These are phyloP conservation scores for Colletotrichum lupini DNA, from an alignment of 2,329 filamentous ascomycete species.

Conservation along the genomic window DNA sequence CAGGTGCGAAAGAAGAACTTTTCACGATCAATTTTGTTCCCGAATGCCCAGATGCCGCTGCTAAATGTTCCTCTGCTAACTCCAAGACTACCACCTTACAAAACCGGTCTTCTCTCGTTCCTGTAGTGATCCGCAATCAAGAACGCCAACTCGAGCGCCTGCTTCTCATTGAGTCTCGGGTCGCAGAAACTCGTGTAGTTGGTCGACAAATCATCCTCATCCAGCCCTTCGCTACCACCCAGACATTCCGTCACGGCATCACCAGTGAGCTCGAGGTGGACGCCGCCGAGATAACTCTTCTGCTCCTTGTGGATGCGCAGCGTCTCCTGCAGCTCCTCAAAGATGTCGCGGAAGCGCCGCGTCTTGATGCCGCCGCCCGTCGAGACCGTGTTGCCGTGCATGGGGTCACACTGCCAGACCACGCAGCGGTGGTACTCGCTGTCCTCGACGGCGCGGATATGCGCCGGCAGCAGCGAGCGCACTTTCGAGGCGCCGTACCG, in stretches of 20 bases:
- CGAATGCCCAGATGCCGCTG: neutral
- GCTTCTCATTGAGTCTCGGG: slow-evolving; percentile 95
- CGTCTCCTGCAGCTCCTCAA: slow-evolving; percentile 86
- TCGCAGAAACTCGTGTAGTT: slow-evolving; percentile 98
- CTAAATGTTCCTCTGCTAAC: neutral
- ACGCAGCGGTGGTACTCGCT: slow-evolving; percentile 76
- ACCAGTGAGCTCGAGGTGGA: slow-evolving; percentile 94
- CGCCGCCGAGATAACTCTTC: slow-evolving; percentile 88
- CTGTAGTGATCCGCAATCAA: slow-evolving; percentile 85
- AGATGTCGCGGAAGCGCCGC: slow-evolving; percentile 88
- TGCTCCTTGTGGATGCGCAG: slow-evolving; percentile 86
- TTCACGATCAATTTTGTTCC: slow-evolving; percentile 7
- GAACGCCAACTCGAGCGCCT: slow-evolving; percentile 94
- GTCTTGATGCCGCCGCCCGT: slow-evolving; percentile 89
- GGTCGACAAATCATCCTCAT: slow-evolving; percentile 86
- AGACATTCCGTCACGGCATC: slow-evolving; percentile 97
- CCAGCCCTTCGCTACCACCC: slow-evolving; percentile 87
- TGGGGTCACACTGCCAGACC: slow-evolving; percentile 98
- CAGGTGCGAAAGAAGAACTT: slow-evolving; percentile 12
- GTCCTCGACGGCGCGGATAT: slow-evolving; percentile 89
- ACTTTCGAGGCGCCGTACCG: slow-evolving; percentile 89
- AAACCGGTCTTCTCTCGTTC: slow-evolving; percentile 44
- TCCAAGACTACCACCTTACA: neutral
- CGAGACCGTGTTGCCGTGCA: slow-evolving; percentile 86
- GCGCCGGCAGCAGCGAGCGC: slow-evolving; percentile 77